Evolutionary conservation across 208 protist species (phyloP), one percentile per base, ranked within the genome.

Genomic region (Porcisia deanei): DNA sequence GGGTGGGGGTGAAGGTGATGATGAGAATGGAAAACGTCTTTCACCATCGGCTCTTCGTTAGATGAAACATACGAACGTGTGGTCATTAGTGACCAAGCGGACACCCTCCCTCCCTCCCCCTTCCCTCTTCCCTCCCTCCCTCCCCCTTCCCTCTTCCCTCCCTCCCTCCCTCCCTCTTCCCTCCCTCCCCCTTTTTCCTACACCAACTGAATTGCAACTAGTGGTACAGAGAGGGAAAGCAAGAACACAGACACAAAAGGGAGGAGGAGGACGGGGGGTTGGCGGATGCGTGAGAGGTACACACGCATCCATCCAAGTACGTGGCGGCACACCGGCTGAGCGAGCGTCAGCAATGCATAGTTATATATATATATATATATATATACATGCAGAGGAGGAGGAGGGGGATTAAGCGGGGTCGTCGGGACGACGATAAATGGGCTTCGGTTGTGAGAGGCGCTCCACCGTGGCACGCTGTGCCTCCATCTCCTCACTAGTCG

Each of bases 371-470:
- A n/a, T n/a, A n/a, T n/a, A n/a, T n/a, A 30, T 10, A 60, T 30
- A 60, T 7, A 60, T 30, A 60, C 55, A 20, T 49, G 45, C 9
- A 52, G 47, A 52, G 5, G 47, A 52, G 5, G 47, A 41, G 8
- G 47, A 9, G 9, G 0, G 12, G 45, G 20, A 18, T 58, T 22
- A 72, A 39, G 18, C 10, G 0, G 16, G 41, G 12, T 83, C 76
- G 30, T 79, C 82, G 30, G 77, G 68, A 6, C 78, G 85, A 12
- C 90, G 70, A 70, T 81, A 89, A 7, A 90, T 60, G 9, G 83
- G 65, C 49, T 83, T 85, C n/a, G 91, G 91, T 57, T 54, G 47
- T 45, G 91, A 85, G 7, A 95, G 84, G 10, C 91, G 81, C 61
- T 90, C 77, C 53, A 89, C 70, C 8, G 85, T 67, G n/a, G 59